Base-by-base conservation (phyloP, 306 rosid genomes). In the Pachyrhizus erosus region DNA sequence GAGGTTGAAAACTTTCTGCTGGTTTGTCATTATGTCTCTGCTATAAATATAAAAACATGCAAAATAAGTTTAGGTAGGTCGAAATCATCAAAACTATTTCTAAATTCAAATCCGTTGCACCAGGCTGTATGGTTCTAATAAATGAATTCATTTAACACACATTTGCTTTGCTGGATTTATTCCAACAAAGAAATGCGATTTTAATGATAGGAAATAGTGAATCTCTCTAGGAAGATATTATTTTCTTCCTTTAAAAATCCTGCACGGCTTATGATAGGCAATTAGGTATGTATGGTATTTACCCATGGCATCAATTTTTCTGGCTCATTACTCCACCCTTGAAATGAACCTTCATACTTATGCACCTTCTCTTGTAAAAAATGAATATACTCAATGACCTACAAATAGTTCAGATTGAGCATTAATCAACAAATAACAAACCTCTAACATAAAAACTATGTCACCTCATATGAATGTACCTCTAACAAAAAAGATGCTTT, bases 331-430 rank as follows among this genome's bases (percentile, higher is more conserved):
- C 80, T 90, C 99, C 97, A 92, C 68, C 91, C 97, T 81, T 89
- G 97, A 80, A 54, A 90, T 23, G 99, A 84, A 29, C 92, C 92
- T 86, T 96, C 99, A 73, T 82, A 87, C 85, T 90, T 92, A 26
- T 88, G 90, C 75, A 94, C 98, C 52, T 92, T 94, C 81, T 96
- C 97, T 83, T 94, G 99, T 80, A 96, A 85, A 86, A 89, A 94
- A 68, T 92, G 97, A 85, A 96, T 92, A 84, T 96, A 94, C 82
- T 96, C 98, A 55, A 96, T 88, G 64, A 96, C 99, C 99, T 96
- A 83, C 24, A 78, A 61, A 64, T 18, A 64, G 60, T 74, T 75
- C 71, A 81, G 74, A 64, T 68, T 54, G 61, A 82, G 39, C 26
- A 62, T 76, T 33, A 61, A 64, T 67, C 23, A 70, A 20, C 65